Base-by-base conservation (phyloP, 352 stramenopile genomes). In the Phytophthora europaea region DNA sequence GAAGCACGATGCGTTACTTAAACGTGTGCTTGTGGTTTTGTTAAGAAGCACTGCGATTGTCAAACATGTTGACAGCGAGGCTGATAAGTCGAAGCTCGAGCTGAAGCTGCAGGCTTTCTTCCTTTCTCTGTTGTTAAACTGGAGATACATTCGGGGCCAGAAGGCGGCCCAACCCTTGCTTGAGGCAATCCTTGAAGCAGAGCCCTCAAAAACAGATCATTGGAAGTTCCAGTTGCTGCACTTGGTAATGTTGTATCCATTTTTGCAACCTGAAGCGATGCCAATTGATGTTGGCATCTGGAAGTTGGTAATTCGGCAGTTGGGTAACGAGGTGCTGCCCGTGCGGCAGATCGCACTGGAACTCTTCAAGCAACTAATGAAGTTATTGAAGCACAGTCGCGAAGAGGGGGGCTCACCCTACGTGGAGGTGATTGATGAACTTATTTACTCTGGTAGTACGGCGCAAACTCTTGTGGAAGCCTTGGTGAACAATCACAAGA, bases 161-260 rank as follows among this genome's bases (percentile, higher is more conserved):
- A 50, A 57, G 47, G 38, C 8, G 26, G 71, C 9, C 9, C 65
- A 60, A 22, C 31, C 55, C 33, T 50, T 89, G 31, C 33, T 93
- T 51, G 53, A 74, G 22, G 55, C 71, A 18, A 22, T 93, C 9
- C 9, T 93, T 6, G 53, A 63, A 10, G 69, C 76, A 0, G 82
- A 95, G 47, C 82, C 82, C 20, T 23, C 65, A 4, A 18, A 68
- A 4, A 69, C 70, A 6, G 83, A 87, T 31, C 88, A 95, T 62
- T 95, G 88, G 88, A 92, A 93, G 70, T 82, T 91, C 26, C 88
- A 94, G 23, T 52, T 95, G 23, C 85, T 95, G 82, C 83, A 93
- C 51, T 68, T 95, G 26, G 88, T 91, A 20, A 78, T 75, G 43
- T 62, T 95, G 16, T 92, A 88, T 65, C 88, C 87, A 18, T 78